phyloP scores from a whole-genome alignment of 2,329 filamentous ascomycete genomes.

The Colletotrichum abscissum region DNA sequence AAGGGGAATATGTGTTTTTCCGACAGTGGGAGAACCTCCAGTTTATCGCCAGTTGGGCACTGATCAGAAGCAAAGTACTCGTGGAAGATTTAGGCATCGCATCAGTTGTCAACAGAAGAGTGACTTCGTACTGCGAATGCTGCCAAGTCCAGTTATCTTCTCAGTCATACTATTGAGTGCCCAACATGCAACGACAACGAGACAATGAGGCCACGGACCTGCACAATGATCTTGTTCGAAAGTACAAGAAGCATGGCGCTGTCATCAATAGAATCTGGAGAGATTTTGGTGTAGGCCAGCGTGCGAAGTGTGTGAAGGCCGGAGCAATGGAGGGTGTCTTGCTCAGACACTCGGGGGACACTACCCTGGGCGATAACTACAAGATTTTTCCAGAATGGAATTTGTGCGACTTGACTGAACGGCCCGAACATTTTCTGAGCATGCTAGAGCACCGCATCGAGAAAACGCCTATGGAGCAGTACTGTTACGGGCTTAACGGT shows the following conservation, averaged over 20 bases:
- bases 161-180: neutral
- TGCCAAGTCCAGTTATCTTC: too few species aligned
- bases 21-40: too few species aligned
- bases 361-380: slow-evolving; percentile 48
- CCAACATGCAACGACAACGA: neutral
- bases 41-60: too few species aligned
- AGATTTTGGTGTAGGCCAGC: slow-evolving; percentile 47
- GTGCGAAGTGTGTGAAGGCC: slow-evolving; percentile 47
- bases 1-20: too few species aligned
- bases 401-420: slow-evolving; percentile 50
- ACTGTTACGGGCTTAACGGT: slow-evolving; percentile 43
- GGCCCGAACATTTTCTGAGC: slow-evolving; percentile 50
- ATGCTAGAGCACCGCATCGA: slow-evolving; percentile 52
- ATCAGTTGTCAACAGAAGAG: too few species aligned
- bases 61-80: too few species aligned
- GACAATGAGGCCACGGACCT: slow-evolving; percentile 41
- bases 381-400: slow-evolving; percentile 58
- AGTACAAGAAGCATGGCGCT: slow-evolving; percentile 49
- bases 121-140: neutral
- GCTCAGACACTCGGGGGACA: slow-evolving; percentile 48
- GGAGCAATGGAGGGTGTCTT: slow-evolving; percentile 47
- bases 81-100: too few species aligned
- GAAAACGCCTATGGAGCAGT: slow-evolving; percentile 47
- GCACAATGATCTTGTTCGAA: slow-evolving; percentile 51
- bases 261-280: slow-evolving; percentile 53